These are phyloP conservation scores for Fusarium sp. DNA, from an alignment of 2,329 filamentous ascomycete species.

Conservation along the genomic window DNA sequence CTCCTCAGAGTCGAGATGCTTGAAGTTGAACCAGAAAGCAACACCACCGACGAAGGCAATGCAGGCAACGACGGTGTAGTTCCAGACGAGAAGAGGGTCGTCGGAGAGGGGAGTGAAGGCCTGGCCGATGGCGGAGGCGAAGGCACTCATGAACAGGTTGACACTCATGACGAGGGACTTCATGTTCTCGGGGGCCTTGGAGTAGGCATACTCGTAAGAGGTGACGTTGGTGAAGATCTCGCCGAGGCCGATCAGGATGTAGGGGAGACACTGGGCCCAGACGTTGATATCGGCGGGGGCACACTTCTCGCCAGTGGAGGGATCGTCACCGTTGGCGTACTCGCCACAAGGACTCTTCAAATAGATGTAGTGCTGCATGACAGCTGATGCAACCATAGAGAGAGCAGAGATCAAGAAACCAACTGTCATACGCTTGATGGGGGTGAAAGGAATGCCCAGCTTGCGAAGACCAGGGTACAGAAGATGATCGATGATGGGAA, in stretches of 20 bases:
- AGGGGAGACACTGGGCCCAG: constrained; percentile 69
- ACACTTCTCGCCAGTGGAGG: constrained; percentile 56
- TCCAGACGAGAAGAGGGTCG: constrained; percentile 79
- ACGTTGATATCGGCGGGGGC: constrained; percentile 75
- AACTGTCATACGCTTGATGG: constrained; percentile 81
- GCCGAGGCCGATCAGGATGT: constrained; percentile 66
- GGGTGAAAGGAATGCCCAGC: constrained; percentile 76
- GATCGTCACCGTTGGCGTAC: constrained; percentile 59
- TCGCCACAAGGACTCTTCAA: constrained; percentile 72
- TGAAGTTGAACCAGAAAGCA: constrained; percentile 79
- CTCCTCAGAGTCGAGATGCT: constrained; percentile 75
- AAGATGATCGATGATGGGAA: constrained; percentile 78
- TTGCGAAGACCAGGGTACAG: constrained; percentile 79
- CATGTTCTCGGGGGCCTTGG: constrained; percentile 86
- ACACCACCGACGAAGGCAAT: constrained; percentile 74
- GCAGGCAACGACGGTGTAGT: constrained; percentile 76
- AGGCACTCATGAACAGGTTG: constrained; percentile 79
- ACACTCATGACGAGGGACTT: constrained; percentile 80
- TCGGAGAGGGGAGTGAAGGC: constrained; percentile 73
- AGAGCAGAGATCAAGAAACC: constrained; percentile 78
- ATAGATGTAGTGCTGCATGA: constrained; percentile 77
- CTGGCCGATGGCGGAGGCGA: constrained; percentile 80
- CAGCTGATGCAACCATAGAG: constrained; percentile 72
- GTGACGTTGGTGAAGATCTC: constrained; percentile 71
- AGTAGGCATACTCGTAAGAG: constrained; percentile 82